Conservation (phyloP, 1,284 basidiomycete species). For the Cutaneotrichosporon arboriforme region DNA sequence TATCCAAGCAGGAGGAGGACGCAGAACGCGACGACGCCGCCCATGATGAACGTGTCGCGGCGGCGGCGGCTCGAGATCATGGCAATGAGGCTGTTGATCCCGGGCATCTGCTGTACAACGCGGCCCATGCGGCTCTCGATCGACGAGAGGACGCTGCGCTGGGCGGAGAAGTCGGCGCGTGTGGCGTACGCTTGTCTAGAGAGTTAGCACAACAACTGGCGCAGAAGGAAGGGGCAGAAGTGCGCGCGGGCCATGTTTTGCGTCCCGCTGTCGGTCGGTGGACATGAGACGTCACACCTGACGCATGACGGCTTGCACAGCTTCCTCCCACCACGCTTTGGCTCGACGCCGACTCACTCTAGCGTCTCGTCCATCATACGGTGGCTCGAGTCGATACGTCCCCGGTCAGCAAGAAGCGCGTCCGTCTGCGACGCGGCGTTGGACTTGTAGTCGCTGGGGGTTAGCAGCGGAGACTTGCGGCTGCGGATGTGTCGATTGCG, state of each 20-base stretch:
- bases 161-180: slow-evolving; percentile 84
- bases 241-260: not conserved
- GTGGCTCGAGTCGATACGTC: slow-evolving; percentile 85
- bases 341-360: slow-evolving; percentile 69
- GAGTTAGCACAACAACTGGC: not conserved
- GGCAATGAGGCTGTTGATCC: slow-evolving; percentile 80
- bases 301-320: no score
- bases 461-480: not conserved
- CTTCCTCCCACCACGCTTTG: no score
- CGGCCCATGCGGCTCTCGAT: slow-evolving; percentile 78
- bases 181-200: slow-evolving; percentile 96
- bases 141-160: slow-evolving; percentile 65
- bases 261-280: no score
- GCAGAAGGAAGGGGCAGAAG: not conserved
- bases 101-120: slow-evolving; percentile 81
- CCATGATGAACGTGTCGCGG: slow-evolving; percentile 85
- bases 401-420: slow-evolving; percentile 77
- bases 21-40: slow-evolving; percentile 77
- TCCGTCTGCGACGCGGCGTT: slow-evolving; percentile 70
- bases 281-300: no score
- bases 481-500: not conserved
- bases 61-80: slow-evolving; percentile 89
- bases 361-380: slow-evolving; percentile 90
- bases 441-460: slow-evolving; percentile 62
- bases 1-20: slow-evolving; percentile 73